phyloP scores from a whole-genome alignment of 345 rosid genomes.

The Alliaria petiolata region DNA sequence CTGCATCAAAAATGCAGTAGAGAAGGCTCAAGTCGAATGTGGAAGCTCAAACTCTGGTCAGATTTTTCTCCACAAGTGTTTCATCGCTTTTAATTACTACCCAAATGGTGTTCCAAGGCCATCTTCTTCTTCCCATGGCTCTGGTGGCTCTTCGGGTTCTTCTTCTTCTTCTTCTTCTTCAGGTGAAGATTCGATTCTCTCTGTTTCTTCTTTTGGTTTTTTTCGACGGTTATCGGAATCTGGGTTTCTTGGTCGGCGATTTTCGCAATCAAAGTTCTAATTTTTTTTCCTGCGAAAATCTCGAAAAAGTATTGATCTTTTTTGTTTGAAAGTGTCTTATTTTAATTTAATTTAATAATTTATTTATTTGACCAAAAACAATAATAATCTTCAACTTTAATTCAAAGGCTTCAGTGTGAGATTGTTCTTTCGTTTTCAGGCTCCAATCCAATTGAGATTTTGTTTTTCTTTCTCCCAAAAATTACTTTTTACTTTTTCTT shows the following conservation, averaged over 20 bases:
- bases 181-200: constrained; percentile 12
- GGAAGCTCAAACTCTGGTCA: constrained; percentile 81
- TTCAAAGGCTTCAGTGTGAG: constrained; percentile 22
- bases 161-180: constrained; percentile 23
- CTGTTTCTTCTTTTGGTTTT: background rate
- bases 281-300: background rate
- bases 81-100: constrained; percentile 67
- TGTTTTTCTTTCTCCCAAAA: background rate
- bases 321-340: background rate
- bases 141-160: constrained; percentile 38
- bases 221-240: background rate
- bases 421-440: constrained; percentile 19
- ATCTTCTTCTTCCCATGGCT: constrained; percentile 36
- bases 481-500: background rate
- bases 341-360: background rate
- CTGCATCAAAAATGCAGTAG: constrained; percentile 72
- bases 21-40: constrained; percentile 90
- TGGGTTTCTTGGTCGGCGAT: background rate
- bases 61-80: constrained; percentile 86
- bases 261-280: background rate
- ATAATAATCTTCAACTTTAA: constrained; percentile 22
- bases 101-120: constrained; percentile 81
- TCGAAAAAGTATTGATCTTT: background rate
- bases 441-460: constrained; percentile 5
- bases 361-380: background rate